A percentile compares a stretch with the other conserved stretches of the same genome.
Conservation (phyloP, 1,284 basidiomycete species). For the Apiotrichum sp. region DNA sequence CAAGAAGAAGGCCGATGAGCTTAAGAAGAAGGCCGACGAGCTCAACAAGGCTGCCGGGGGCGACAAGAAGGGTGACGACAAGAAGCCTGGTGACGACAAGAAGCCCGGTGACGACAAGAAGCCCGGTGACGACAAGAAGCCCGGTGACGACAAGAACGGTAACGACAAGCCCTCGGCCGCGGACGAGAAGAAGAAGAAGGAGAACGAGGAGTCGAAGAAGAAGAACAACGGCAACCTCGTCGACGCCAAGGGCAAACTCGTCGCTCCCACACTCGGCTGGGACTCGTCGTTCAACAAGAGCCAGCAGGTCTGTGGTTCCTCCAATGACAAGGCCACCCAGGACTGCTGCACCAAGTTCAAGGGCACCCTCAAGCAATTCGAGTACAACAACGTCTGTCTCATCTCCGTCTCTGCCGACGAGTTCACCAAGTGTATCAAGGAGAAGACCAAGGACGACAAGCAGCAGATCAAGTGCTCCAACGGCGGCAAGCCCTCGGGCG, state of each 20-base stretch:
- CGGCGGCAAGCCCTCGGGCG: not conserved
- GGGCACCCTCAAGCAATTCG: not conserved
- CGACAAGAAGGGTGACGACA: not conserved
- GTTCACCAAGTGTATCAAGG: not conserved
- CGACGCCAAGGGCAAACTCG: not conserved
- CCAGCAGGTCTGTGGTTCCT: not conserved
- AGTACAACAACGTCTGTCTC: not conserved
- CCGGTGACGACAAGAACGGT: not conserved
- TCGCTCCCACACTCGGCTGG: not conserved
- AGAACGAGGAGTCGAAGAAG: not conserved
- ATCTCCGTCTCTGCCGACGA: no score
- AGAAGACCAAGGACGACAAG: not conserved
- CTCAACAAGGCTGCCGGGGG: not conserved
- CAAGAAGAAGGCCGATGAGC: not conserved
- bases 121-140: not conserved
- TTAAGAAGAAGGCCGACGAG: not conserved
- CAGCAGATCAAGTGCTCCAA: not conserved
- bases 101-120: not conserved
- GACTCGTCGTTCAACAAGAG: not conserved
- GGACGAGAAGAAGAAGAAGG: not conserved
- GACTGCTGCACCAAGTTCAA: not conserved
- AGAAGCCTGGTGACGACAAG: not conserved
- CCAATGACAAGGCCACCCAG: not conserved
- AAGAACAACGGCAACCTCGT: not conserved
- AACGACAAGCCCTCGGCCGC: not conserved